phyloP scores from a whole-genome alignment of 305 asterid species.

The Solanum hybrid region DNA sequence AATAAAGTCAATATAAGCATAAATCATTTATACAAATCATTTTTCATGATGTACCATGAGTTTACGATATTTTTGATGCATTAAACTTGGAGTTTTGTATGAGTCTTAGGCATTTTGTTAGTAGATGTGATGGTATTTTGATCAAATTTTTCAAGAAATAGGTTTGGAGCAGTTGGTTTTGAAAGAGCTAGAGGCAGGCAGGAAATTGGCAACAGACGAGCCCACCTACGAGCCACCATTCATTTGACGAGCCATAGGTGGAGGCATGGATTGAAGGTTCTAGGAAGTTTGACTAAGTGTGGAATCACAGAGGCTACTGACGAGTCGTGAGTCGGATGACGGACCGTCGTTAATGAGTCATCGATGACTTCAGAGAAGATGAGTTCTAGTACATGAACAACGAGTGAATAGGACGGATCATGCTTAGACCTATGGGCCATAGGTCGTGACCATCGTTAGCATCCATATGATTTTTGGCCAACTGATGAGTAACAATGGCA shows the following conservation, averaged over 20 bases:
- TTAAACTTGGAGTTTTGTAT: neutral
- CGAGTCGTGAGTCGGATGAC: neutral
- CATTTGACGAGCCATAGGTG: neutral
- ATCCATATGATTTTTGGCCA: neutral
- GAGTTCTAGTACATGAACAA: neutral
- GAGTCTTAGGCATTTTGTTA: neutral
- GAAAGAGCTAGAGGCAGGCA: neutral
- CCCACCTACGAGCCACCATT: neutral
- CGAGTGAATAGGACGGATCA: neutral
- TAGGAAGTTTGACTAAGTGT: neutral
- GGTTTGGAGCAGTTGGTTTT: neutral
- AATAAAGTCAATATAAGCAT: neutral
- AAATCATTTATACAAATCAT: neutral
- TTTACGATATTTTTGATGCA: neutral
- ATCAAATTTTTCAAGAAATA: neutral
- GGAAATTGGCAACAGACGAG: neutral
- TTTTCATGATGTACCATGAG: neutral
- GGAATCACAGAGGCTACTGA: neutral
- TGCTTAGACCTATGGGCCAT: neutral
- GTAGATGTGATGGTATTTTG: neutral
- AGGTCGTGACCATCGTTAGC: neutral
- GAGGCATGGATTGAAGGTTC: neutral
- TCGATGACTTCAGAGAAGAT: neutral
- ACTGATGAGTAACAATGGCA: neutral
- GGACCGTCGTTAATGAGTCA: neutral